Conservation (phyloP, 2,329 filamentous ascomycete species). For the Colletotrichum liriopes region DNA sequence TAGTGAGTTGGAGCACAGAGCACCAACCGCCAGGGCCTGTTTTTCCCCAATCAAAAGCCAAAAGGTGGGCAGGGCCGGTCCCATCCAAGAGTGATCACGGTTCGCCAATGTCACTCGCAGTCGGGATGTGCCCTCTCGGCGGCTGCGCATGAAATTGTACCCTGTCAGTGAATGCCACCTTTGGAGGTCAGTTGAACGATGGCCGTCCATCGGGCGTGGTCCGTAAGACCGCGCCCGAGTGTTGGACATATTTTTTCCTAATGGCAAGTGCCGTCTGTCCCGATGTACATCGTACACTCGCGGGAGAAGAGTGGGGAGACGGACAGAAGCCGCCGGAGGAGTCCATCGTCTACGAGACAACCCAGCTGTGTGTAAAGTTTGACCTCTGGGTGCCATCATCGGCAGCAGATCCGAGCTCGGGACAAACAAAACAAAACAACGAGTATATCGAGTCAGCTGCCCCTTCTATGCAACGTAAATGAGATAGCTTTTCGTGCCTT, state of each 20-base stretch:
- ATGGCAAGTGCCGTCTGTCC: neutral
- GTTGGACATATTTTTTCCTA: neutral
- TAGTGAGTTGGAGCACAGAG: conserved; percentile 10
- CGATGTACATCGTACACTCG: too few relatives aligned
- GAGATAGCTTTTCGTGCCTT: neutral
- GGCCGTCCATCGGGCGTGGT: neutral
- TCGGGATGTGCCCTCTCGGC: conserved; percentile 4
- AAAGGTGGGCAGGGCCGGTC: conserved; percentile 7
- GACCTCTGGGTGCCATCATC: neutral
- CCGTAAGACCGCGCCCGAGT: neutral
- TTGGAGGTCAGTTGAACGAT: neutral
- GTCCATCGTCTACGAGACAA: neutral
- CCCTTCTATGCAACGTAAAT: too few relatives aligned
- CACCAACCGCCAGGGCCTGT: conserved; percentile 9
- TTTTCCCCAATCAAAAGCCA: neutral
- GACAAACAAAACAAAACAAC: neutral
- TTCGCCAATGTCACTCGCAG: conserved; percentile 14
- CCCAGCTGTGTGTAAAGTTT: conserved; percentile 1
- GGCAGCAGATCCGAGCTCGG: conserved; percentile 6
- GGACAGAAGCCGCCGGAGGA: neutral
- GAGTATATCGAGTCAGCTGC: conserved; percentile 3
- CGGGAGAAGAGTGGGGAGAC: neutral
- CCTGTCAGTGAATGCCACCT: neutral
- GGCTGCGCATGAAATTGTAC: neutral
- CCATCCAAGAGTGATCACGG: neutral